phyloP scores from a whole-genome alignment of 208 protist species.

The Wallacemonas collosoma region DNA sequence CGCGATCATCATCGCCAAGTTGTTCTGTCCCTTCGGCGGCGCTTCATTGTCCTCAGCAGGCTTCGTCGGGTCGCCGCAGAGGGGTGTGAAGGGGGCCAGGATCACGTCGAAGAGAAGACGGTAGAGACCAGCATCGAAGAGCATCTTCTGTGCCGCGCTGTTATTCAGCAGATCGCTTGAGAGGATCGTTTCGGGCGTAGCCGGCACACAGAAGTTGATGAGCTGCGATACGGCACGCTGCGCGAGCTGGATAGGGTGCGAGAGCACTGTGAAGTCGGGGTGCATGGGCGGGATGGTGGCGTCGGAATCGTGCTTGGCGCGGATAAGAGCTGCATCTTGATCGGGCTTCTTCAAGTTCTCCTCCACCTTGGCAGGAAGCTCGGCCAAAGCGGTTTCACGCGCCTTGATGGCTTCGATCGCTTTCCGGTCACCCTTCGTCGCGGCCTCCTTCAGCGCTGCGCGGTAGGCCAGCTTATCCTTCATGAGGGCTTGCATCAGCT shows the following conservation, averaged over 20 bases:
- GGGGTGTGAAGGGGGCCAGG: slow-evolving; percentile 53
- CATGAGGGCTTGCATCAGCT: slow-evolving; percentile 60
- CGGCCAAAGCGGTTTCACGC: slow-evolving; percentile 16
- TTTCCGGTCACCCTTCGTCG: slow-evolving; percentile 20
- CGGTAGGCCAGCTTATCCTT: slow-evolving; percentile 19
- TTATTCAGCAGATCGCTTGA: slow-evolving; percentile 56
- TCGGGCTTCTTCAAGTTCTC: slow-evolving; percentile 25
- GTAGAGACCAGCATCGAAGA: slow-evolving; percentile 70
- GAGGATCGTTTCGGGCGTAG: slow-evolving; percentile 51
- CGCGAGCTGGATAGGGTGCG: slow-evolving; percentile 42
- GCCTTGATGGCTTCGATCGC: slow-evolving; percentile 19
- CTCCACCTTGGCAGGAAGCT: slow-evolving; percentile 14
- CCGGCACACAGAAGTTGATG: slow-evolving; percentile 65
- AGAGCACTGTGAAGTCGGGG: slow-evolving; percentile 31
- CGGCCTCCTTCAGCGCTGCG: slow-evolving; percentile 13
- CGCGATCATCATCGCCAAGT: slow-evolving; percentile 3
- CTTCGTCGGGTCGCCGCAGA: slow-evolving; percentile 19
- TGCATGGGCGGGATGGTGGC: slow-evolving; percentile 12
- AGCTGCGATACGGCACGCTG: slow-evolving; percentile 56
- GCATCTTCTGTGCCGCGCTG: slow-evolving; percentile 58
- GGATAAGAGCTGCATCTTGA: slow-evolving; percentile 30
- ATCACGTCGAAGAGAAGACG: slow-evolving; percentile 76
- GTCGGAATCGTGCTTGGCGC: slow-evolving; percentile 15
- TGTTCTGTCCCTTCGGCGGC: neutral
- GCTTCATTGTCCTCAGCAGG: neutral